These are phyloP conservation scores for Boletales sp. DNA, from an alignment of 768 basidiomycete species.

Conservation along the genomic window DNA sequence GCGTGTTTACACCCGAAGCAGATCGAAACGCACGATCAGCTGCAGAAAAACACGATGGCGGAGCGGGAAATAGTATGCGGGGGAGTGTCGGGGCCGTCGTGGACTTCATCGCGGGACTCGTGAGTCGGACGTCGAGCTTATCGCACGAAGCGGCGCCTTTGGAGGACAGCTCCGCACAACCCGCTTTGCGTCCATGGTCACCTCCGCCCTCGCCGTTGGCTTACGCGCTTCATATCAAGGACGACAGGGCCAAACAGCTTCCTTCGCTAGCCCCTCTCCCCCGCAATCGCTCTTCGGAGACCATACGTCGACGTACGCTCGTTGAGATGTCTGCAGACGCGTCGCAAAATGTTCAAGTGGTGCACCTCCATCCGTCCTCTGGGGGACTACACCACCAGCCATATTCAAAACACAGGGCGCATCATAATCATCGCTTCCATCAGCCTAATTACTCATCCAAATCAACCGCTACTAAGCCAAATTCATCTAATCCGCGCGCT, in stretches of 20 bases:
- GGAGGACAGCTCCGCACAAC: constrained; percentile 3
- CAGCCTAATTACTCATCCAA: constrained; percentile 26
- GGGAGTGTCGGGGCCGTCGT: constrained; percentile 53
- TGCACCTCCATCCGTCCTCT: constrained; percentile 23
- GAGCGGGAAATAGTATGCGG: constrained; percentile 37
- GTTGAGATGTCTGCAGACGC: constrained; percentile 12
- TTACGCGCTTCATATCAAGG: constrained; percentile 9
- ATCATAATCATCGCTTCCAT: constrained; percentile 18
- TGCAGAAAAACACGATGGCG: constrained; percentile 19
- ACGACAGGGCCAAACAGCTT: constrained; percentile 6
- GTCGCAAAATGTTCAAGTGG: constrained; percentile 5
- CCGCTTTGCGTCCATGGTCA: constrained; percentile 13
- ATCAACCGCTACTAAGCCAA: constrained; percentile 16
- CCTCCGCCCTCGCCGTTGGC: constrained; percentile 26
- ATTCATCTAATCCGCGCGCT: constrained; percentile 51
- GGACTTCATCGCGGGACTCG: constrained; percentile 61
- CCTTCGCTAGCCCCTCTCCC: constrained; percentile 18
- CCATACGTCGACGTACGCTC: constrained; percentile 10
- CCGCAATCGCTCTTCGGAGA: constrained; percentile 20
- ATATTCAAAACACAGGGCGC: constrained; percentile 15
- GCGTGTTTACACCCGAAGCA: constrained; percentile 82
- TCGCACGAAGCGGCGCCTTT: constrained; percentile 14
- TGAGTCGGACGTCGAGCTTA: constrained; percentile 31
- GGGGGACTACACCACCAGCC: constrained; percentile 21
- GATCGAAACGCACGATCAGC: constrained; percentile 44